phyloP scores from a whole-genome alignment of 2,329 filamentous ascomycete species.

The Fusarium sp. region DNA sequence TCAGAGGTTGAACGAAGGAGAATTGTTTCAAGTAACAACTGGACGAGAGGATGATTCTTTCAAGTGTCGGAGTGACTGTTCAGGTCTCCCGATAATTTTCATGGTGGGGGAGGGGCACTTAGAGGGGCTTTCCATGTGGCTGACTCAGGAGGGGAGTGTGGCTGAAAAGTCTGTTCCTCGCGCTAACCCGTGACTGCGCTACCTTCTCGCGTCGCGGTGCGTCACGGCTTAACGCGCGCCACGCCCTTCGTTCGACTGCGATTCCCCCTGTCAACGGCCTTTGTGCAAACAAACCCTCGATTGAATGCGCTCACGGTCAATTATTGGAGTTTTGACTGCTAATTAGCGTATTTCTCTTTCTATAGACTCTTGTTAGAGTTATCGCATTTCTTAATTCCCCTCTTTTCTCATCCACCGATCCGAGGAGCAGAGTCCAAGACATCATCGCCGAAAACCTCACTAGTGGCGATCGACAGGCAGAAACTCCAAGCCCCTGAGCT shows the following conservation, averaged over 20 bases:
- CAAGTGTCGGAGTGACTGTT: constrained; percentile 17
- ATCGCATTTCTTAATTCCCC: background rate
- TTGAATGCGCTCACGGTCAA: background rate
- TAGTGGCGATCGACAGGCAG: constrained; percentile 9
- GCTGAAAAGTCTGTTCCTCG: constrained; percentile 13
- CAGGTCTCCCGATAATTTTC: constrained; percentile 32
- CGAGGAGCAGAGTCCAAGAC: constrained; percentile 35
- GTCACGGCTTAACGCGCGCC: constrained; percentile 43
- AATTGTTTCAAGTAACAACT: constrained; percentile 4
- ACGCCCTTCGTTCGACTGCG: constrained; percentile 7
- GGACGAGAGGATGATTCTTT: background rate
- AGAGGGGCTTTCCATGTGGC: constrained; percentile 38
- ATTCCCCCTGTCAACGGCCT: constrained; percentile 16
- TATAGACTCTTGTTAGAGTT: background rate
- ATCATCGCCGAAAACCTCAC: constrained; percentile 33
- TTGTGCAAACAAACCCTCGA: constrained; percentile 5
- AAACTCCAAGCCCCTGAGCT: constrained; percentile 12
- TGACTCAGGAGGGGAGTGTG: constrained; percentile 22
- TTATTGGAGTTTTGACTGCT: background rate
- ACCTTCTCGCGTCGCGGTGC: constrained; percentile 49
- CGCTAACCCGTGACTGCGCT: constrained; percentile 50
- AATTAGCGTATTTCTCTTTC: background rate
- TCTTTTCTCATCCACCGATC: constrained; percentile 16
- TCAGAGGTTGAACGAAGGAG: constrained; percentile 8
- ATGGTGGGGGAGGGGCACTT: constrained; percentile 36